A percentile compares a stretch with the other conserved stretches of the same genome.
phyloP scores from a whole-genome alignment of 208 protist genomes.

The Crithidia brevicula region DNA sequence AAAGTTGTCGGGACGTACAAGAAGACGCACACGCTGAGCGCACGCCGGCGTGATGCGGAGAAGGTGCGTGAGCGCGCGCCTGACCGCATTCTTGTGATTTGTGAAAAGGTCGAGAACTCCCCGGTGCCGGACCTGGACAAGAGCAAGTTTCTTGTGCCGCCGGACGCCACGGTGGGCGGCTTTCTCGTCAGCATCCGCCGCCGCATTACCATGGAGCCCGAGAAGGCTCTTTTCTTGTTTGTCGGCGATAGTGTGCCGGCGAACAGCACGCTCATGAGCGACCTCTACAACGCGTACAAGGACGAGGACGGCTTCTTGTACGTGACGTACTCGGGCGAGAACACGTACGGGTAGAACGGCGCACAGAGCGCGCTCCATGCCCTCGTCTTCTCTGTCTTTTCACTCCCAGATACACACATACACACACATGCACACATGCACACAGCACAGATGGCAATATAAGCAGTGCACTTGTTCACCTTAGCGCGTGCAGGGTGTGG shows the following conservation, averaged over 20 bases:
- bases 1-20: constrained; percentile 49
- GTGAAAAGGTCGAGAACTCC: constrained; percentile 90
- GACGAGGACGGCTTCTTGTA: constrained; percentile 95
- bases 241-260: constrained; percentile 91
- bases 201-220: constrained; percentile 89
- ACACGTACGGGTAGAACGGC: constrained; percentile 77
- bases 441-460: no score
- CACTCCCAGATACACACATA: no score
- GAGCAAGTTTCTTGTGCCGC: constrained; percentile 91
- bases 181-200: constrained; percentile 95
- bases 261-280: constrained; percentile 61
- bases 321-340: constrained; percentile 88
- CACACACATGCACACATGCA: no score
- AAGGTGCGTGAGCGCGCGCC: constrained; percentile 76
- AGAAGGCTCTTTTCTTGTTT: constrained; percentile 95
- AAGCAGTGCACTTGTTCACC: no score
- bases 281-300: constrained; percentile 91
- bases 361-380: background rate
- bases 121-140: constrained; percentile 93
- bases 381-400: background rate
- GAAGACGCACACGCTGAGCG: constrained; percentile 69
- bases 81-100: constrained; percentile 92
- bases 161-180: constrained; percentile 91
- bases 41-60: constrained; percentile 64
- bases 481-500: no score